Evolutionary conservation across 2,329 filamentous ascomycete species (phyloP), one percentile per base, ranked within the genome.

Genomic region (Lojkania enalia): DNA sequence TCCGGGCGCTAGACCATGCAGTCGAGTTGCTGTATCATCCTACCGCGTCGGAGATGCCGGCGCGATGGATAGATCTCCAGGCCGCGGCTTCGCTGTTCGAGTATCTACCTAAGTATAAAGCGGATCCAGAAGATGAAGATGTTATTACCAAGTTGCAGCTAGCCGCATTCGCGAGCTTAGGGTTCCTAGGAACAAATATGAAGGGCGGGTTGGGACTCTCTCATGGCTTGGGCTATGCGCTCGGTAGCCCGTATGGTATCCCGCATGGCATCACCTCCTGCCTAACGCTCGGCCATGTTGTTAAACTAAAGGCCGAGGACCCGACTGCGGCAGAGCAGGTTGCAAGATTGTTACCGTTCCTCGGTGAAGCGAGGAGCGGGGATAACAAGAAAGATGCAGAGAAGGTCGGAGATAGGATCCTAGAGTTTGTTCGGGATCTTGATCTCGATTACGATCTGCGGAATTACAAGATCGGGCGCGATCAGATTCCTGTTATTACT

Each of bases 201-300:
- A 74, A 76, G 33, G 76, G 75, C n/a, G 72, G 72, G 0, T 58
- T 81, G 0, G 79, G 79, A 0, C 62, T 82, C 2, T 69, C 60
- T 2, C 76, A 78, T 44, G 61, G 65, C 0, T 51, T 78, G 38
- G 74, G 75, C 0, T 80, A 82, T 52, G 78, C 79, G 0, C 62
- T 83, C 2, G 79, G 79, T 0, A 73, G 69, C 2, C 79, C 79
- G 0, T 82, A 81, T 50, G 59, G 67, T 0, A 82, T 83, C 29
- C 79, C 79, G 0, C 79, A 82, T 49, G 79, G 79, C 0, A 74
- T 80, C 35, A 82, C 79, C 0, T 76, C 71, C 1, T 81, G 78
- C 53, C 55, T 82, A 35, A 80, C 78, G 0, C 67, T 82, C 0
- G 76, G 77, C 0, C 75, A 77, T 42, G 79, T 81, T 0, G 72